phyloP scores from a whole-genome alignment of 306 rosid species.

The Cicer pinnatifidum region DNA sequence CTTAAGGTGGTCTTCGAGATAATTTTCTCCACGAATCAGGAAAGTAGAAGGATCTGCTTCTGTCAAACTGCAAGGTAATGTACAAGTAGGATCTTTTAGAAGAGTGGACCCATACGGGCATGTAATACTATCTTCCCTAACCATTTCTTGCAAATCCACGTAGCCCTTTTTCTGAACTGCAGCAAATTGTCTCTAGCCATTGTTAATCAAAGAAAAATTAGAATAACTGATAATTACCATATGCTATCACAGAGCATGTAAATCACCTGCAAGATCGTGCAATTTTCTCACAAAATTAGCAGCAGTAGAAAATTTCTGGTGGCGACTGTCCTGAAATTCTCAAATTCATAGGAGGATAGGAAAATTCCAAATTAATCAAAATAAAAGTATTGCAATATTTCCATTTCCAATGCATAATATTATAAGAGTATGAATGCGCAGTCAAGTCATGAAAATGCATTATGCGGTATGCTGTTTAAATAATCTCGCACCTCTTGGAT shows the following conservation, averaged over 20 bases:
- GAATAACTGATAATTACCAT: constrained; percentile 41
- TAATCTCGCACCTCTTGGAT: constrained; percentile 20
- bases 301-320: constrained; percentile 73
- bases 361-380: constrained; percentile 44
- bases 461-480: constrained; percentile 29
- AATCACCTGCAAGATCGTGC: constrained; percentile 88
- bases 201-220: constrained; percentile 37
- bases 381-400: constrained; percentile 38
- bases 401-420: constrained; percentile 26
- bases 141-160: constrained; percentile 69
- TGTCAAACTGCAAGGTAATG: constrained; percentile 79
- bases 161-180: constrained; percentile 92
- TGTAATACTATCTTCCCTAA: constrained; percentile 61
- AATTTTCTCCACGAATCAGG: constrained; percentile 85
- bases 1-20: constrained; percentile 72
- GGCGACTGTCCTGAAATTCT: constrained; percentile 55
- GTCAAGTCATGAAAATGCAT: constrained; percentile 38
- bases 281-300: constrained; percentile 78
- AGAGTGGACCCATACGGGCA: constrained; percentile 83
- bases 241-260: constrained; percentile 36
- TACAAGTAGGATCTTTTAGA: constrained; percentile 72
- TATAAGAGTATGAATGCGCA: constrained; percentile 7
- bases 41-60: constrained; percentile 82
- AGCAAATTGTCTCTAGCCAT: constrained; percentile 41
- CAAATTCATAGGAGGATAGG: constrained; percentile 37